These are phyloP conservation scores for Aspergillus steynii DNA, from an alignment of 495 filamentous ascomycete species.

Conservation along the genomic window DNA sequence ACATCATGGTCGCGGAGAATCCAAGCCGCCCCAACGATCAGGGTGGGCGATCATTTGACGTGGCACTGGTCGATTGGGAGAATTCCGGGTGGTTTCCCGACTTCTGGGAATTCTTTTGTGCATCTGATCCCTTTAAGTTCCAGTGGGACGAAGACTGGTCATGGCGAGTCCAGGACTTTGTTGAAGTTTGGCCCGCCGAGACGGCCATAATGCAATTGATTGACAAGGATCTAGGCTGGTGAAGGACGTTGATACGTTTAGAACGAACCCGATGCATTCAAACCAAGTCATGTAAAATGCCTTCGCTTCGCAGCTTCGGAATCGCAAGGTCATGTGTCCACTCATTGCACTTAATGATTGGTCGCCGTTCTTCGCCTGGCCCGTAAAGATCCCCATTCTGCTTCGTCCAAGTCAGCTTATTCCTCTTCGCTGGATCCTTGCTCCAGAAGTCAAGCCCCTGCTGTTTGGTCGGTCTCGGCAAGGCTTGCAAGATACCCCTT, in stretches of 20 bases:
- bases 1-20: slow-evolving; percentile 30
- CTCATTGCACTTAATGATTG: slow-evolving; percentile 21
- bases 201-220: slow-evolving; percentile 28
- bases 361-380: slow-evolving; percentile 11
- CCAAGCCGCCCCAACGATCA: slow-evolving; percentile 18
- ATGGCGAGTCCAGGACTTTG: slow-evolving; percentile 28
- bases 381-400: slow-evolving; percentile 19
- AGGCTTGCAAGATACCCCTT: too few relatives aligned
- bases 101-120: slow-evolving; percentile 31
- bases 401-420: slow-evolving; percentile 17
- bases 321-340: slow-evolving; percentile 20
- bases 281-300: slow-evolving; percentile 4
- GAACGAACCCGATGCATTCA: not conserved
- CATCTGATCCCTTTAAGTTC: slow-evolving; percentile 19
- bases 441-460: too few relatives aligned
- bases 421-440: too few relatives aligned
- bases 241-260: slow-evolving; percentile 15
- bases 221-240: slow-evolving; percentile 29
- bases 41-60: slow-evolving; percentile 27
- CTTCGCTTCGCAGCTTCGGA: slow-evolving; percentile 11
- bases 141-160: slow-evolving; percentile 31
- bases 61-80: slow-evolving; percentile 30
- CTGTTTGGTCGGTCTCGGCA: too few relatives aligned
- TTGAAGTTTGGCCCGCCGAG: slow-evolving; percentile 32
- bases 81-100: slow-evolving; percentile 30